Evolutionary conservation across 345 rosid species (phyloP).

Genomic region (Populus euphratica): DNA sequence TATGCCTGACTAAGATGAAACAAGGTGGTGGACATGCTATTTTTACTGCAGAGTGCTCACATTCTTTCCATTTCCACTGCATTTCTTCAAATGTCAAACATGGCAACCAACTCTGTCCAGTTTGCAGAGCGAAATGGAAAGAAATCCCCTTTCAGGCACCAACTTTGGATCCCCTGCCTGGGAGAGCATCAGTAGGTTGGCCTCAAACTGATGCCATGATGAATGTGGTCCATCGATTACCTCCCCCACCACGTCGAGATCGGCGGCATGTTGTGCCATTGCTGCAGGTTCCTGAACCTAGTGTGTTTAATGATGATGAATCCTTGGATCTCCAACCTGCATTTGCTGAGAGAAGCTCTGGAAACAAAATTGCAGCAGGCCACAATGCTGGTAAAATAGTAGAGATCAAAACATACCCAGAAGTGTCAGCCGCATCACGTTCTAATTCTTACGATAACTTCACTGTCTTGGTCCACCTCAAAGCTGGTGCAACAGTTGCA

Average conservation of each 20-base stretch:
- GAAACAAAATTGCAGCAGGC: conserved; percentile 22
- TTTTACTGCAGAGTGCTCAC: conserved; percentile 93
- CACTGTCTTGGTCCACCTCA: conserved; percentile 72
- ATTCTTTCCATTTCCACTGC: conserved; percentile 94
- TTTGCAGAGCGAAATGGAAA: conserved; percentile 89
- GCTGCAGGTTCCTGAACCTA: conserved; percentile 64
- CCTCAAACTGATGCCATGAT: conserved; percentile 52
- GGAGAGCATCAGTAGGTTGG: conserved; percentile 47
- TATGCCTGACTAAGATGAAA: conserved; percentile 85
- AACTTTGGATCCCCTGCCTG: conserved; percentile 39
- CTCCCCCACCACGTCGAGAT: conserved; percentile 50
- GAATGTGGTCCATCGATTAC: conserved; percentile 48
- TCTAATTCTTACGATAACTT: conserved; percentile 53
- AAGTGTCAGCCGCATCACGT: conserved; percentile 62
- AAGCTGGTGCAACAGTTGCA: conserved; percentile 50
- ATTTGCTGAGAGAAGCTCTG: conserved; percentile 30
- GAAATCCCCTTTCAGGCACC: conserved; percentile 81
- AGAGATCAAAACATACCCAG: conserved; percentile 61
- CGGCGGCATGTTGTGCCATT: conserved; percentile 54
- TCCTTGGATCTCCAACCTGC: conserved; percentile 49
- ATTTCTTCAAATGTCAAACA: conserved; percentile 83
- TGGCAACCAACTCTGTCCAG: conserved; percentile 84
- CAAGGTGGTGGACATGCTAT: conserved; percentile 86
- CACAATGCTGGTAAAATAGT: conserved; percentile 36
- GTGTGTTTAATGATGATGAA: conserved; percentile 70